A percentile compares a stretch with the other conserved stretches of the same genome.
Evolutionary conservation across 129 eudicot genomes (phyloP).

Genomic region (sunflower (Helianthus annuus)): HanXRQr2.0-SUNRISE NC_035449.2:58615853-58616352

Average conservation of each 20-base stretch:
- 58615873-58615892: too few species aligned
- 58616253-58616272: constrained; percentile 27
- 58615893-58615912: too few species aligned
- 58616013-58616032: too few species aligned
- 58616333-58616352: background rate
- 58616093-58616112: background rate
- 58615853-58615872: too few species aligned
- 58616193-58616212: constrained; percentile 83
- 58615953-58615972: too few species aligned
- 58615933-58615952: too few species aligned
- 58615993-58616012: too few species aligned
- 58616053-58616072: background rate
- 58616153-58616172: constrained; percentile 73
- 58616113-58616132: constrained; percentile 86
- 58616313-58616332: background rate
- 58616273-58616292: background rate
- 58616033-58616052: constrained; percentile 10
- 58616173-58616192: constrained; percentile 93
- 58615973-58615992: too few species aligned
- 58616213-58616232: constrained; percentile 95
- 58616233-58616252: constrained; percentile 79
- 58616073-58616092: background rate
- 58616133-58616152: constrained; percentile 95
- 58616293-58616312: background rate
- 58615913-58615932: too few species aligned